A percentile compares a stretch with the other conserved stretches of the same genome.
phyloP scores from a whole-genome alignment of 208 protist genomes.

The Crithidia sp. region DNA sequence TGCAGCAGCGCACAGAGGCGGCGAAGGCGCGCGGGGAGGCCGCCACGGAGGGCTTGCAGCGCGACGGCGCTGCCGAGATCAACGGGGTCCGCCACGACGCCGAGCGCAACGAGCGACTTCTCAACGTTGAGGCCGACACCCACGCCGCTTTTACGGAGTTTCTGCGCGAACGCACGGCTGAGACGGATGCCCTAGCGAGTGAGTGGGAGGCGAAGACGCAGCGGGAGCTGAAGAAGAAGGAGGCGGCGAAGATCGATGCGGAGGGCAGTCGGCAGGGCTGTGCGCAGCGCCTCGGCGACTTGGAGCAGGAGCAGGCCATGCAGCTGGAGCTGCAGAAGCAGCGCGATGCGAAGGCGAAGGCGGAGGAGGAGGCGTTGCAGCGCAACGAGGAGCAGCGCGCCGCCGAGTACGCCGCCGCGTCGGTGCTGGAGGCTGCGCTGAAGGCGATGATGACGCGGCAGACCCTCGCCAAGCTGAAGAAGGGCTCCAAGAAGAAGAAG shows the following conservation, averaged over 20 bases:
- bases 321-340: constrained; percentile 59
- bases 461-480: constrained; percentile 68
- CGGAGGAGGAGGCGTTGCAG: constrained; percentile 39
- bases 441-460: constrained; percentile 83
- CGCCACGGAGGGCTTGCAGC: constrained; percentile 69
- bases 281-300: constrained; percentile 71
- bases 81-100: constrained; percentile 46
- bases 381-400: constrained; percentile 42
- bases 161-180: constrained; percentile 67
- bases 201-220: constrained; percentile 86
- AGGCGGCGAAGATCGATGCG: constrained; percentile 78
- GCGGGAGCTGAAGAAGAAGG: constrained; percentile 74
- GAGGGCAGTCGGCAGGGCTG: constrained; percentile 82
- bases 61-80: constrained; percentile 53
- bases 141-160: constrained; percentile 72
- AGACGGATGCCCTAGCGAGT: constrained; percentile 68
- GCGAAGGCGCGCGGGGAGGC: constrained; percentile 68
- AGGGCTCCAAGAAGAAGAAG: constrained; percentile 78
- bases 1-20: constrained; percentile 80
- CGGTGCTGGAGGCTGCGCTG: constrained; percentile 80
- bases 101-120: constrained; percentile 36
- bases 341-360: constrained; percentile 42
- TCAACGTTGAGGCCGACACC: constrained; percentile 55
- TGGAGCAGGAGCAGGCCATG: constrained; percentile 51
- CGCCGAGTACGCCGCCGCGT: constrained; percentile 75